phyloP scores from a whole-genome alignment of 371 early-diverging fungal genomes.

The Zancudomyces culisetae region DNA sequence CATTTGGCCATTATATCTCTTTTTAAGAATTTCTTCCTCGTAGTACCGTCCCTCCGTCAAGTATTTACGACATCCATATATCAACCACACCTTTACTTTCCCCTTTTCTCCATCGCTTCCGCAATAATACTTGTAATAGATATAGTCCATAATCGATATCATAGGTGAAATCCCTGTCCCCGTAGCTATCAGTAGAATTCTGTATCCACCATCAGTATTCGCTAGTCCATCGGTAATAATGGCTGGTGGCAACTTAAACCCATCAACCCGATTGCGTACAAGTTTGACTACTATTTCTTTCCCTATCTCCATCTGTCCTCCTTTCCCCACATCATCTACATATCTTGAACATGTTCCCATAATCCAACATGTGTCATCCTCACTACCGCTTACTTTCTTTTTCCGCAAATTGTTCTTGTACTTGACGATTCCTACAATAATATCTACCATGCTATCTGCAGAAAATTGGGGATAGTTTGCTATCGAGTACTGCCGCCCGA shows the following conservation, averaged over 20 bases:
- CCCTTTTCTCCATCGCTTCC: constrained; percentile 3
- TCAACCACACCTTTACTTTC: background rate
- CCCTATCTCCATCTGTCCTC: constrained; percentile 26
- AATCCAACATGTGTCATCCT: no score
- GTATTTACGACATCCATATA: no score
- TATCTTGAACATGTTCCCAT: constrained; percentile 74
- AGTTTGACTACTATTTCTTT: constrained; percentile 46
- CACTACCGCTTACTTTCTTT: constrained; percentile 53
- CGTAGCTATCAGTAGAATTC: constrained; percentile 55
- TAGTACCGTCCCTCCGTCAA: no score
- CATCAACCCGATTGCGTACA: constrained; percentile 44
- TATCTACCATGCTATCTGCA: background rate
- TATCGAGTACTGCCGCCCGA: constrained; percentile 8
- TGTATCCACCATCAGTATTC: no score
- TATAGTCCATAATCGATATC: constrained; percentile 64
- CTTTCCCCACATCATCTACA: constrained; percentile 30
- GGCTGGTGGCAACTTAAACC: no score
- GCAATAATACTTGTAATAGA: constrained; percentile 14
- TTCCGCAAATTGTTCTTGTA: constrained; percentile 56
- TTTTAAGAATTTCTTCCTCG: no score
- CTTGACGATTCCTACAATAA: constrained; percentile 68
- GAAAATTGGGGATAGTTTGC: background rate
- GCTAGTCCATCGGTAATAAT: no score
- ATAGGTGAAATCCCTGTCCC: constrained; percentile 95
- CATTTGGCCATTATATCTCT: no score